These are phyloP conservation scores for Colletotrichum magnum DNA, from an alignment of 2,329 filamentous ascomycete species.

Conservation along the genomic window DNA sequence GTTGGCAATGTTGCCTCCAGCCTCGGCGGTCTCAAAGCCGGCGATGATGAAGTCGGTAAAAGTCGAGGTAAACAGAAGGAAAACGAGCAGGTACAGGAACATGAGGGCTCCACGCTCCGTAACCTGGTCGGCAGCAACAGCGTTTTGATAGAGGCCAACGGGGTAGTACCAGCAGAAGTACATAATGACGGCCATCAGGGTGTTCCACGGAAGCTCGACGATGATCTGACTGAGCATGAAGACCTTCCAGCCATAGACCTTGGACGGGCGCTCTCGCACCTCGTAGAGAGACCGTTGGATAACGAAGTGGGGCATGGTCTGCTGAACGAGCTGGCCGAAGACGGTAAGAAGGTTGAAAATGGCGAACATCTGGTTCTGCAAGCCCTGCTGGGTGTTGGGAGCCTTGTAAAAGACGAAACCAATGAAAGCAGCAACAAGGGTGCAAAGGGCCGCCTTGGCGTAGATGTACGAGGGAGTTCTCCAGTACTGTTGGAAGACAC, in stretches of 20 bases:
- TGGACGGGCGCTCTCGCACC: constrained; percentile 86
- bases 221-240: constrained; percentile 88
- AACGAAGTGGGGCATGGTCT: constrained; percentile 90
- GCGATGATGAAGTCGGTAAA: constrained; percentile 86
- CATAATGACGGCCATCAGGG: constrained; percentile 81
- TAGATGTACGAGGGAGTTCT: constrained; percentile 91
- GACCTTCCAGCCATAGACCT: constrained; percentile 87
- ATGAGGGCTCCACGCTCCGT: constrained; percentile 81
- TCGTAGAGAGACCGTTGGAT: constrained; percentile 87
- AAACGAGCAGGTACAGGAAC: constrained; percentile 82
- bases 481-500: constrained; percentile 94
- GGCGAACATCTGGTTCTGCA: constrained; percentile 89
- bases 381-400: constrained; percentile 79
- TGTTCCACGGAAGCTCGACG: constrained; percentile 89
- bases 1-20: constrained; percentile 82
- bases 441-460: constrained; percentile 80
- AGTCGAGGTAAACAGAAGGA: constrained; percentile 85
- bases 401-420: constrained; percentile 85
- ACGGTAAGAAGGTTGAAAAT: constrained; percentile 88
- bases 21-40: constrained; percentile 81
- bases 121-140: constrained; percentile 71
- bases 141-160: constrained; percentile 82
- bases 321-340: constrained; percentile 84
- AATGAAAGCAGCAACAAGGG: constrained; percentile 79
- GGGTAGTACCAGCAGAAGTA: constrained; percentile 91